A percentile compares a stretch with the other conserved stretches of the same genome.
Conservation (phyloP, 78 protist species). For the Anaeramoeba ignava region DNA sequence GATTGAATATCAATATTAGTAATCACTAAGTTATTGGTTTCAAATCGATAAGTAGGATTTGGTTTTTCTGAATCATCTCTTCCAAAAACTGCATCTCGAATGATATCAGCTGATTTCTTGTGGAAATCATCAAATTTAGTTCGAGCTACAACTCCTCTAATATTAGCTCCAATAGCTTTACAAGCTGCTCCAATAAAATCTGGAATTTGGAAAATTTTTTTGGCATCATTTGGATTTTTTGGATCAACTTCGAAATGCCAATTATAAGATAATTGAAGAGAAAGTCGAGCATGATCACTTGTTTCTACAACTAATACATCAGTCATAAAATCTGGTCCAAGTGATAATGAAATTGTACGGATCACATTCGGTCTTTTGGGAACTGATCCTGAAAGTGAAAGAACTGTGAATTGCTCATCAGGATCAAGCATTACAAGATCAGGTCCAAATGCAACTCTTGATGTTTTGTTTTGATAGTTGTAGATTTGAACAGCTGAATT, state of each 20-base stretch:
- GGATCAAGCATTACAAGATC: constrained; percentile 76
- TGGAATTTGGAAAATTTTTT: constrained; percentile 53
- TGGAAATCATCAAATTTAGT: constrained; percentile 81
- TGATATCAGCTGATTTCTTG: constrained; percentile 62
- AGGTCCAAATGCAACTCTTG: constrained; percentile 80
- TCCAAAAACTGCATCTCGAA: constrained; percentile 72
- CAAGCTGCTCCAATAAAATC: constrained; percentile 87
- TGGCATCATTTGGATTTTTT: background rate
- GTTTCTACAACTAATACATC: constrained; percentile 80
- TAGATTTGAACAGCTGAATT: constrained; percentile 72
- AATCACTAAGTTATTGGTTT: constrained; percentile 62
- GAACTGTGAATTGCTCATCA: constrained; percentile 75
- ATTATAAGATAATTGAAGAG: constrained; percentile 70
- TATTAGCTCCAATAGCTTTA: constrained; percentile 69
- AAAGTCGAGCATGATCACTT: constrained; percentile 74
- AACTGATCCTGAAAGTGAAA: constrained; percentile 69
- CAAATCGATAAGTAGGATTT: too few relatives aligned
- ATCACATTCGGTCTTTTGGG: constrained; percentile 79
- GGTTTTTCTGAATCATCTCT: too few relatives aligned
- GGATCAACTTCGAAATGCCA: constrained; percentile 57
- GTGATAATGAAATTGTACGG: constrained; percentile 43
- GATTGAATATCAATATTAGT: too few relatives aligned
- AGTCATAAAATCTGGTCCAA: constrained; percentile 85
- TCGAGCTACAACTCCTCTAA: constrained; percentile 76
- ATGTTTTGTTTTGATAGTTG: constrained; percentile 5